These are phyloP conservation scores for Eimeria maxima DNA, from an alignment of 169 alveolate species.

Conservation along the genomic window DNA sequence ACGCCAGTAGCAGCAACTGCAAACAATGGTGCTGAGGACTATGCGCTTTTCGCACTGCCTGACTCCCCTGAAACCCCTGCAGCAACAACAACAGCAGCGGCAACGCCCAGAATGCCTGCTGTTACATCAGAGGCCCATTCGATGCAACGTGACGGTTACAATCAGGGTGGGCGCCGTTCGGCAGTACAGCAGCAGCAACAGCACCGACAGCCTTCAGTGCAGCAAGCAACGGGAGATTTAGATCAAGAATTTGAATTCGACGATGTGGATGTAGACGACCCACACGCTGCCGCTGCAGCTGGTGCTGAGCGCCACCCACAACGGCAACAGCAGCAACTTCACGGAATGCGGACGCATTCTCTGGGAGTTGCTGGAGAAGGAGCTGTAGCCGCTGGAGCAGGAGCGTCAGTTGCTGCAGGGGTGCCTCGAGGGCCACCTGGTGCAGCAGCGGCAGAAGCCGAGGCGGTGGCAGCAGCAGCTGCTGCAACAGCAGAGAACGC, in stretches of 20 bases:
- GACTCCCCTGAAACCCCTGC: background rate
- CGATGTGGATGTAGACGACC: slow-evolving; percentile 78
- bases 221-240: slow-evolving; percentile 56
- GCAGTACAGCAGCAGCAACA: slow-evolving; percentile 54
- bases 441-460: slow-evolving; percentile 33
- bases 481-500: slow-evolving; percentile 40
- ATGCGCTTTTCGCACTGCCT: slow-evolving; percentile 1
- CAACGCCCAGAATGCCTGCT: slow-evolving; percentile 19
- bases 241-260: slow-evolving; percentile 82
- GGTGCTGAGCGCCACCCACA: slow-evolving; percentile 51
- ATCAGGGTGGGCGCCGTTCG: background rate
- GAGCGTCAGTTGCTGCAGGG: slow-evolving; percentile 28
- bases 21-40: background rate
- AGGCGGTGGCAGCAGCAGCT: slow-evolving; percentile 30
- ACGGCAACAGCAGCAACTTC: slow-evolving; percentile 62
- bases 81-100: background rate
- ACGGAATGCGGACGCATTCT: slow-evolving; percentile 17
- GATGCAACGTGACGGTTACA: background rate
- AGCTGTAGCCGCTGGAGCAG: slow-evolving; percentile 43
- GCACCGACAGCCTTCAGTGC: slow-evolving; percentile 57
- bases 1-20: background rate
- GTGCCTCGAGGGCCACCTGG: background rate
- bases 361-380: slow-evolving; percentile 13
- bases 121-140: background rate
- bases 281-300: slow-evolving; percentile 67